These are phyloP conservation scores for Sphagnum tenellum DNA, from an alignment of 225 moss, liverwort and hornwort species.

Conservation along the genomic window DNA sequence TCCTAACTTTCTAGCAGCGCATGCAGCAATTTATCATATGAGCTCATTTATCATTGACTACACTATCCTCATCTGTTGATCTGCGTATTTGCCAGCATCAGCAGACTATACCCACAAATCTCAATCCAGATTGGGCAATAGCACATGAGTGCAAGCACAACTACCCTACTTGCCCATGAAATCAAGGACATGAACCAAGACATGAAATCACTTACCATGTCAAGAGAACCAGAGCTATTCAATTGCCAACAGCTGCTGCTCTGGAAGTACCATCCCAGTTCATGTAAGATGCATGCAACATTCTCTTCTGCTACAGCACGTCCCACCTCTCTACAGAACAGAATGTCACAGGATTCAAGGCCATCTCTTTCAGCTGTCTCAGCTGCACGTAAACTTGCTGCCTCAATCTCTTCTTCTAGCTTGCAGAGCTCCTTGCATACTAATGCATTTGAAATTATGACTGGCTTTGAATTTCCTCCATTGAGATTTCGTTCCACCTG, in stretches of 20 bases:
- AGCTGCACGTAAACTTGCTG: constrained; percentile 23
- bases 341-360: constrained; percentile 13
- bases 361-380: constrained; percentile 16
- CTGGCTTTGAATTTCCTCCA: constrained; percentile 55
- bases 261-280: constrained; percentile 89
- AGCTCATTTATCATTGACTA: too few species aligned
- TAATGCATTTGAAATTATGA: constrained; percentile 59
- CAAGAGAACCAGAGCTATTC: constrained; percentile 2
- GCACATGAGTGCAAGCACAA: too few species aligned
- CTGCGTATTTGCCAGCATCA: too few species aligned
- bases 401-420: constrained; percentile 66
- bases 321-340: constrained; percentile 29
- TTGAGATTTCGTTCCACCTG: constrained; percentile 51
- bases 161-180: too few species aligned
- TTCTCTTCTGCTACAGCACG: constrained; percentile 44
- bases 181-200: too few species aligned
- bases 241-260: constrained; percentile 25
- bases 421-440: constrained; percentile 61
- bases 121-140: too few species aligned
- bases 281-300: constrained; percentile 46
- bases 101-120: too few species aligned
- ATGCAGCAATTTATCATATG: too few species aligned
- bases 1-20: too few species aligned
- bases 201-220: constrained; percentile 12
- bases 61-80: too few species aligned